Evolutionary conservation across 768 basidiomycete genomes (phyloP), one percentile per base, ranked within the genome.

Genomic region (Hypsizygus marmoreus): DNA sequence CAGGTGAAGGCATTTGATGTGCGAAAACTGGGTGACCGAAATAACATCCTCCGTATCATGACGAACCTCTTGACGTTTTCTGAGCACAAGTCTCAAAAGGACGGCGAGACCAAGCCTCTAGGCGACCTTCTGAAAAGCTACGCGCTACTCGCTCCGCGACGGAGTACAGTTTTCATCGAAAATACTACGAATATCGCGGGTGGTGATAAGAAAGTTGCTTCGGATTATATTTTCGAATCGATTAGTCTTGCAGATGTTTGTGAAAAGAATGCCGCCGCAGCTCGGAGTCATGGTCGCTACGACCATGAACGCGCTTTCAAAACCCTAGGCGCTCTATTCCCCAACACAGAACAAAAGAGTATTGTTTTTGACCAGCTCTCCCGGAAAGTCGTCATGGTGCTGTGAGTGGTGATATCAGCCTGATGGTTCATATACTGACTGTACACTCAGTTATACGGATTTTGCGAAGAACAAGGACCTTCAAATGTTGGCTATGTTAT

Each of bases 401-500:
- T 84, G 83, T 82, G 40, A 54, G 81, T 72, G 4, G 20, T 12
- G 24, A 26, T 30, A 43, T 19, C 17, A 50, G 51, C 6, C 50
- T 41, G 14, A 47, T 22, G 20, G 14, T n/a, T 17, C 35, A 22
- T 23, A 16, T 24, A 20, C 26, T 40, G 49, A 43, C 48, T 34
- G 23, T 25, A 6, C 14, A 19, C 8, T 49, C 12, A 79, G 76
- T 23, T 75, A 77, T 52, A 39, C 53, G 4, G 67, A 76, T 45
- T 62, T 74, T 26, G 63, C 65, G 4, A 68, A 64, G 39, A 71
- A 68, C 25, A 88, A 80, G 56, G 88, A 93, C 55, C 62, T 91
- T 1, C 89, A 92, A 56, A 84, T 90, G 82, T 71, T 93, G 12
- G 88, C 87, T 0, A 90, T 93, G 80, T 49, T 90, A 3, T 73